Evolutionary conservation across 495 filamentous ascomycete genomes (phyloP), one percentile per base, ranked within the genome.

Genomic region (Penicillium riverlandense): DNA sequence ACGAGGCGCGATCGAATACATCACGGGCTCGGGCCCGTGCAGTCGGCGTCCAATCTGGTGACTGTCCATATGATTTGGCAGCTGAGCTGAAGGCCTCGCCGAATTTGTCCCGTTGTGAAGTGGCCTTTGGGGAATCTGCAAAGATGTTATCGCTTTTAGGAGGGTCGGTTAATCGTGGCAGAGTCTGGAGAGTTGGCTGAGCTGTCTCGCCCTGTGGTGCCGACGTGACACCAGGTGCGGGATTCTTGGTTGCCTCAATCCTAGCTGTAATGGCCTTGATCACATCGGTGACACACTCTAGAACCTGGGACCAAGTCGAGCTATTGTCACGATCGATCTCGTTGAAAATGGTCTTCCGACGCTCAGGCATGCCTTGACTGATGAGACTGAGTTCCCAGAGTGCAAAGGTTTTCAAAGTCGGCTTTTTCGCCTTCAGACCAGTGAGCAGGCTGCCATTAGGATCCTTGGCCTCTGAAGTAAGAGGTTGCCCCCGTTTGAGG

Each of bases 331-430:
- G 87, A 45, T 95, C 87, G 40, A 96, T 84, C 51, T 97, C 94
- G 43, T 82, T 80, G 65, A 88, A 96, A 41, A 98, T 88, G 13
- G 78, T 74, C 57, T 84, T 86, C 15, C 92, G 80, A 28, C 94
- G 79, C 8, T 78, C 76, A 8, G 80, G 68, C 46, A 80, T 88
- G 29, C 79, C 77, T 40, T 84, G 74, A 38, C 86, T 81, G 49
- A 96, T 94, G 44, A 84, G 75, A 28, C 77, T 74, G 13, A 97
- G 72, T 59, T 98, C 92, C 86, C 90, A 94, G 67, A 95, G 88
- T 16, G 92, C 91, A 59, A 91, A 91, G 4, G 78, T 67, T 68
- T 88, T 69, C 8, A 69, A 61, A 15, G 66, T 47, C 13, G 64
- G 54, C 43, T 71, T 74, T 51, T 70, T 90, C 13, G 84, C 78